Evolutionary conservation across 495 filamentous ascomycete species (phyloP), one percentile per base, ranked within the genome.

Genomic region (Podospora sp.): DNA sequence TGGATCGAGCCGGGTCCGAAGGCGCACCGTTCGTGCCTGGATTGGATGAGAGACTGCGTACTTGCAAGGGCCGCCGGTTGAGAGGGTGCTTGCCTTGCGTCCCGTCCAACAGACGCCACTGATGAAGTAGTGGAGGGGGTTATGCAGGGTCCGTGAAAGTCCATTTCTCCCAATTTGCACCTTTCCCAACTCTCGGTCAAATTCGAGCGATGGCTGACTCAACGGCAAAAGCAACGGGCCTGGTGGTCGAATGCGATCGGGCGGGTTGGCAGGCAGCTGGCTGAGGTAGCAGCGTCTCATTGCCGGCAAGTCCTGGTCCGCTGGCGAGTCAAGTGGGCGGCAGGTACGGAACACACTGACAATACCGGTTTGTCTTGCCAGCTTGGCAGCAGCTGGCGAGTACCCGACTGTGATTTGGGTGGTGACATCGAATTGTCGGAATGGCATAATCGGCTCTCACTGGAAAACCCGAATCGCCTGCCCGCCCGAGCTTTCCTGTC

Each of bases 41-140:
- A 51, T 56, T 29, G 55, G 36, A 51, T 51, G 26, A 33, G 50
- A 56, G 26, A 55, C n/a, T n/a, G n/a, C n/a, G n/a, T 59, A 50
- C 36, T 60, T 63, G 59, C n/a, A n/a, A n/a, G n/a, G n/a, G 46
- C 6, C n/a, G 64, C 35, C n/a, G 67, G 26, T 51, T 53, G 46
- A 21, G 6, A 18, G 36, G 56, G 20, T 64, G 60, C 60, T 63
- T 53, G 40, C 12, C 65, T 63, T 65, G 53, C 63, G 60, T 69
- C 24, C 68, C 62, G 68, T 65, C 69, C 77, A 81, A 72, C 71
- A 76, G 66, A 76, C 77, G 79, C 79, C 79, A 81, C 78, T 76
- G 77, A 79, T 80, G 79, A 66, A 69, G 73, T 72, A 67, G 70
- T 65, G 66, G 53, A 63, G 71, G 68, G 65, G 69, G 26, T 74